Conservation (phyloP, 2,329 filamentous ascomycete genomes). For the Mycosphaerella sp. region DNA sequence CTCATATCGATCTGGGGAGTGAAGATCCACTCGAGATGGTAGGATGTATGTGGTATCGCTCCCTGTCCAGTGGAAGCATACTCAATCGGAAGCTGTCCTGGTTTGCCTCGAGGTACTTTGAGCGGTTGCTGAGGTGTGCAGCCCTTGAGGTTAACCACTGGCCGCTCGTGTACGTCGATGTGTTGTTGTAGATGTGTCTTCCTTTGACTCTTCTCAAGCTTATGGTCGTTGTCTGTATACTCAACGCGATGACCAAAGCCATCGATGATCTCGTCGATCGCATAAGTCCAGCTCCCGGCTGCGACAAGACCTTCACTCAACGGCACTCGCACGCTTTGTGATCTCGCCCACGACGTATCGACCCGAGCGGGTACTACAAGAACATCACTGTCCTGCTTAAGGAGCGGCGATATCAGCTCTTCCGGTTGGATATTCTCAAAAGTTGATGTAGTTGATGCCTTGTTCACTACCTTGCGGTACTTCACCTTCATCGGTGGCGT, state of each 20-base stretch:
- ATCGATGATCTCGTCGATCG: conserved; percentile 86
- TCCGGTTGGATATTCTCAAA: conserved; percentile 93
- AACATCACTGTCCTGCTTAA: conserved; percentile 48
- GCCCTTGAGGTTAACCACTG: conserved; percentile 61
- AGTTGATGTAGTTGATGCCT: conserved; percentile 74
- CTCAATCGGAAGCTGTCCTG: conserved; percentile 62
- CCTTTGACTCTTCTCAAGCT: conserved; percentile 49
- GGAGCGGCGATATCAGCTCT: conserved; percentile 69
- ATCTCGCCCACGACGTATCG: conserved; percentile 73
- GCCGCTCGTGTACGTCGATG: conserved; percentile 82
- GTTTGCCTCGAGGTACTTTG: conserved; percentile 71
- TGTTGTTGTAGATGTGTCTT: conserved; percentile 58
- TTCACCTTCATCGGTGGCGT: conserved; percentile 88
- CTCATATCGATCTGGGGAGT: conserved; percentile 65
- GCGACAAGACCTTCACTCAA: conserved; percentile 82
- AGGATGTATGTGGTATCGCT: conserved; percentile 55
- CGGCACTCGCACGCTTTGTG: conserved; percentile 68
- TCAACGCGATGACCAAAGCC: conserved; percentile 79
- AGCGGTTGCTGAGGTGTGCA: conserved; percentile 77
- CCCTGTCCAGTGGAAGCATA: conserved; percentile 59
- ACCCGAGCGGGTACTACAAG: conserved; percentile 54
- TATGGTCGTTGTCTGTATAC: conserved; percentile 66
- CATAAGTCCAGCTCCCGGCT: conserved; percentile 80
- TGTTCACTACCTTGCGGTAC: conserved; percentile 83
- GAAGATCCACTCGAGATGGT: conserved; percentile 75